Percentiles rank a stretch among this genome's conserved stretches.
These are phyloP conservation scores for Leccinum pellstonianum DNA, from an alignment of 768 basidiomycete species.

Conservation along the genomic window DNA sequence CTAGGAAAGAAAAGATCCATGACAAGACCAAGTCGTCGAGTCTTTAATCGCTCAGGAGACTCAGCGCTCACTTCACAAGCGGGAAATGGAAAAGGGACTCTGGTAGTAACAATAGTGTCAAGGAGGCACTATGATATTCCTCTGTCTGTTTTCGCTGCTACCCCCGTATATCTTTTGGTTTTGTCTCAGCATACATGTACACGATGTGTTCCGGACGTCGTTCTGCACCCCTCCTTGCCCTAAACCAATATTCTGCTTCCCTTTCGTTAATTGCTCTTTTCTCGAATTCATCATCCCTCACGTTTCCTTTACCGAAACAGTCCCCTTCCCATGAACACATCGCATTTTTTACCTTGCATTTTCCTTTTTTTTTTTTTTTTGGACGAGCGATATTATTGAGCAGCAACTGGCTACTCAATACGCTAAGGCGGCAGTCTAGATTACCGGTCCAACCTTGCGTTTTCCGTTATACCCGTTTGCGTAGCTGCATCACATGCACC, in stretches of 20 bases:
- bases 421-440: too few species aligned
- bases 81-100: conserved; percentile 55
- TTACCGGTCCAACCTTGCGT: too few species aligned
- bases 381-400: too few species aligned
- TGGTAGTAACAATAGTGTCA: conserved; percentile 44
- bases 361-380: too few species aligned
- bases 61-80: conserved; percentile 42
- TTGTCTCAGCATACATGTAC: conserved; percentile 23
- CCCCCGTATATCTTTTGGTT: conserved; percentile 16
- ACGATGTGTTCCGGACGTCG: conserved; percentile 18
- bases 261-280: conserved; percentile 7
- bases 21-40: conserved; percentile 54
- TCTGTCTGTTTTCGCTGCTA: conserved; percentile 14
- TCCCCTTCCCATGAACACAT: conserved; percentile 17
- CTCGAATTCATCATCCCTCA: conserved; percentile 15
- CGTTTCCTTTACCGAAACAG: conserved; percentile 17
- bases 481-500: conserved; percentile 29
- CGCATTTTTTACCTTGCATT: not conserved
- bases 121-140: conserved; percentile 32
- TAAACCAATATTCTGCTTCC: conserved; percentile 13
- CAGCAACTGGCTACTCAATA: too few species aligned
- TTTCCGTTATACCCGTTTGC: conserved; percentile 31
- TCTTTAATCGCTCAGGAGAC: conserved; percentile 55
- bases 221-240: conserved; percentile 15
- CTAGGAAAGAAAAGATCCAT: conserved; percentile 39